phyloP scores from a whole-genome alignment of 2,329 filamentous ascomycete species.

The Apiospora marii region DNA sequence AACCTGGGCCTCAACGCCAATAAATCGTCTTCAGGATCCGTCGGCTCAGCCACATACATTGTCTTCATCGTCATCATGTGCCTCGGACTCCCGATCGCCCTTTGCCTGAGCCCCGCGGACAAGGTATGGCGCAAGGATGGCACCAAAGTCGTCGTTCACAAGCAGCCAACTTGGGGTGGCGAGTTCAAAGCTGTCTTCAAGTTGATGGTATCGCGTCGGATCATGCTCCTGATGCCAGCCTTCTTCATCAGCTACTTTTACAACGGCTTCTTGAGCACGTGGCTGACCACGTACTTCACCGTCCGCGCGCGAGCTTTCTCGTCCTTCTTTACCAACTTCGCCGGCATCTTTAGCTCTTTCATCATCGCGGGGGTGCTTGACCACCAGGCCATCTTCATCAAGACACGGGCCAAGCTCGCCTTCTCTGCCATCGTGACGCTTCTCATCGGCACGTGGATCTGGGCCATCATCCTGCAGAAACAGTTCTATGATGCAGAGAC shows the following conservation, averaged over 20 bases:
- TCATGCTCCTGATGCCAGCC: constrained; percentile 42
- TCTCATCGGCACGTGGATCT: constrained; percentile 43
- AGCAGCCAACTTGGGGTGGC: constrained; percentile 36
- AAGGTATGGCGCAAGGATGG: constrained; percentile 43
- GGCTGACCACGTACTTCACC: constrained; percentile 43
- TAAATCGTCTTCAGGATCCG: constrained; percentile 32
- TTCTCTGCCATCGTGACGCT: constrained; percentile 38
- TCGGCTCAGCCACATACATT: constrained; percentile 40
- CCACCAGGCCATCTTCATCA: constrained; percentile 40
- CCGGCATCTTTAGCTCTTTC: constrained; percentile 42
- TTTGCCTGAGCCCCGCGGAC: constrained; percentile 41
- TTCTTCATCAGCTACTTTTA: constrained; percentile 47
- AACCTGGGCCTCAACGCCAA: constrained; percentile 54
- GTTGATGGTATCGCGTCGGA: constrained; percentile 37
- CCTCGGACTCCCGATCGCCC: constrained; percentile 41
- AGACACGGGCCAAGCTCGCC: constrained; percentile 37
- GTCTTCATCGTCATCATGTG: constrained; percentile 45
- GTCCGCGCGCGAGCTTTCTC: constrained; percentile 44
- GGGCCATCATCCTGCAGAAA: constrained; percentile 42
- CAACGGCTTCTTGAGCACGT: constrained; percentile 43
- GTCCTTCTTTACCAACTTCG: constrained; percentile 46
- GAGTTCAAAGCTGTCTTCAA: constrained; percentile 41
- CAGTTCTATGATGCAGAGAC: constrained; percentile 39
- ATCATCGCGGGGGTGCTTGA: constrained; percentile 42
- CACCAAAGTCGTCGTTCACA: constrained; percentile 37